phyloP scores from a whole-genome alignment of 2,329 filamentous ascomycete species.

The Aspergillus melleus region DNA sequence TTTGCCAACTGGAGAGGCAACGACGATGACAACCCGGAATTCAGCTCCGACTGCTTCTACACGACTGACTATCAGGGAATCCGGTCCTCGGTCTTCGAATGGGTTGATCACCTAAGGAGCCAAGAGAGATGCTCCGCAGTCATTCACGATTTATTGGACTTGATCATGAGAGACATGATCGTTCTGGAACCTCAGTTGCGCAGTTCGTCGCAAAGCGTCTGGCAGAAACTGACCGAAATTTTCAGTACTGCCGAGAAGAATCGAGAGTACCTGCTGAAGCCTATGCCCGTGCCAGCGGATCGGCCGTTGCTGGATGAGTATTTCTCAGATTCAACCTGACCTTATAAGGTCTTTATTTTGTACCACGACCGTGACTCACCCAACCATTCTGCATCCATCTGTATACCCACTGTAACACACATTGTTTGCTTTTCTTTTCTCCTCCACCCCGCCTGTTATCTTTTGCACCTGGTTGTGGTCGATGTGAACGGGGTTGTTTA shows the following conservation, averaged over 20 bases:
- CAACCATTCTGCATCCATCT: neutral
- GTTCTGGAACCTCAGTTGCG: neutral
- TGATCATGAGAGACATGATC: slow-evolving; percentile 13
- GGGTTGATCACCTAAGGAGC: slow-evolving; percentile 4
- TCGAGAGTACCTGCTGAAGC: neutral
- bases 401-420: neutral
- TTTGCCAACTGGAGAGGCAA: slow-evolving; percentile 7
- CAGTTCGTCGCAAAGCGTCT: neutral
- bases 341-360: neutral
- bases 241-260: neutral
- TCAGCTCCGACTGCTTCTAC: slow-evolving; percentile 11
- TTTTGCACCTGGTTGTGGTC: neutral
- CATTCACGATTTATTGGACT: slow-evolving; percentile 7
- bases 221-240: neutral
- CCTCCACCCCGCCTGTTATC: neutral
- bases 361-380: neutral
- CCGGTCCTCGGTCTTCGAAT: slow-evolving; percentile 3
- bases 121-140: neutral
- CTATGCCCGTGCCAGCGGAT: neutral
- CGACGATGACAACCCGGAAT: neutral
- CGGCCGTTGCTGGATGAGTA: neutral
- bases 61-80: neutral
- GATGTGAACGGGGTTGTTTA: neutral
- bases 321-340: neutral
- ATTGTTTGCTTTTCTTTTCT: neutral